phyloP scores from a whole-genome alignment of 352 stramenopile genomes.

The Globisporangium nodosum region DNA sequence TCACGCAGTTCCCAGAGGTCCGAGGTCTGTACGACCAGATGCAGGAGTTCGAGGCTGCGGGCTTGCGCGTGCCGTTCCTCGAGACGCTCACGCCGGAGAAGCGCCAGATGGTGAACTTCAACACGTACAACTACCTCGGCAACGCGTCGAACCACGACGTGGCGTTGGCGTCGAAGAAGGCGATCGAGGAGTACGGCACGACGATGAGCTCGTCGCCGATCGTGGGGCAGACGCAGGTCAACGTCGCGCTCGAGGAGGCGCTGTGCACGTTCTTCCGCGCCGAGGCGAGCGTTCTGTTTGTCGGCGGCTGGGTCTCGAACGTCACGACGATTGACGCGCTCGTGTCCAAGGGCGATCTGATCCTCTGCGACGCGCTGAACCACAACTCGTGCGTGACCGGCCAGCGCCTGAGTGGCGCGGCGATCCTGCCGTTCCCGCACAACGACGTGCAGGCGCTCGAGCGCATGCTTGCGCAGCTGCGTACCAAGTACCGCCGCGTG shows the following conservation, averaged over 20 bases:
- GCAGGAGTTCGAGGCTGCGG: constrained; percentile 67
- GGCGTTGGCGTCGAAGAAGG: constrained; percentile 43
- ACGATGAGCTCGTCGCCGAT: constrained; percentile 82
- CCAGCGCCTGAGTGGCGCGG: constrained; percentile 68
- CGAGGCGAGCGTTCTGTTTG: constrained; percentile 54
- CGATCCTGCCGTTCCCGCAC: constrained; percentile 72
- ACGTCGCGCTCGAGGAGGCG: constrained; percentile 59
- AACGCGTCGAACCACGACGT: constrained; percentile 58
- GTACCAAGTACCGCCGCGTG: constrained; percentile 70
- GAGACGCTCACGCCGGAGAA: constrained; percentile 67
- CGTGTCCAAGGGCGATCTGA: constrained; percentile 67
- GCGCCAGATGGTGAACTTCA: constrained; percentile 77
- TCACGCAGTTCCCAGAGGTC: constrained; percentile 63
- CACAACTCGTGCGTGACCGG: constrained; percentile 78
- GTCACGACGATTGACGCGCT: constrained; percentile 73
- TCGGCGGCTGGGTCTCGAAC: constrained; percentile 74
- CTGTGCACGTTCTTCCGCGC: constrained; percentile 60
- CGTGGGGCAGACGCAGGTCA: constrained; percentile 67
- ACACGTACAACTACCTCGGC: constrained; percentile 85
- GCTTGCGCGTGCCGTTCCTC: constrained; percentile 60
- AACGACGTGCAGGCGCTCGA: constrained; percentile 70
- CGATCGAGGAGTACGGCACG: constrained; percentile 65
- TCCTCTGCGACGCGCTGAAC: constrained; percentile 75
- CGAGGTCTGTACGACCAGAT: constrained; percentile 58
- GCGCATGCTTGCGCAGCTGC: constrained; percentile 63